A percentile compares a stretch with the other conserved stretches of the same genome.
These are phyloP conservation scores for Crithidia thermophila DNA, from an alignment of 208 protist species.

Conservation along the genomic window DNA sequence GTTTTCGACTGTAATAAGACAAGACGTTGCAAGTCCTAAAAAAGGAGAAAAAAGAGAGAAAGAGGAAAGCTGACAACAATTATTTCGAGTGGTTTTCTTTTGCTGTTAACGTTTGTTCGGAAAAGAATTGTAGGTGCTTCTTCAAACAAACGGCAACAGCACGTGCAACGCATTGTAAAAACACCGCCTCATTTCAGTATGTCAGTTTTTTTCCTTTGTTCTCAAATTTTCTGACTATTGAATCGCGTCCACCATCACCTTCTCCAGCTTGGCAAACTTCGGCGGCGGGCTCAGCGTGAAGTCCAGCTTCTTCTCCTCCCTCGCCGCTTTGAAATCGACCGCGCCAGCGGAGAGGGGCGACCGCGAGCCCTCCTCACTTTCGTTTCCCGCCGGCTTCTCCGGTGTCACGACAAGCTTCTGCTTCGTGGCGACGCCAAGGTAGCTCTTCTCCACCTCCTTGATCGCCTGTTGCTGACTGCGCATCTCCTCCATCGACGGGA, in stretches of 20 bases:
- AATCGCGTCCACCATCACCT: slow-evolving; percentile 2
- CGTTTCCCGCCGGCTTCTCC: slow-evolving; percentile 19
- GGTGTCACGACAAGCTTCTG: slow-evolving; percentile 5
- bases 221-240: not conserved
- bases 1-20: too few relatives aligned
- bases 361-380: not conserved
- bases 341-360: not conserved
- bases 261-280: slow-evolving; percentile 10
- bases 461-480: slow-evolving; percentile 27
- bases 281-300: slow-evolving; percentile 2
- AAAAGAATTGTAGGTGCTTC: too few relatives aligned
- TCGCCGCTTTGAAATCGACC: slow-evolving; percentile 4
- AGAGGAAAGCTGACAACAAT: too few relatives aligned
- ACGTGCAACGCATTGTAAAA: not conserved
- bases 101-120: too few relatives aligned
- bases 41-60: too few relatives aligned
- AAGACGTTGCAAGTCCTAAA: too few relatives aligned
- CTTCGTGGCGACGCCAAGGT: slow-evolving; percentile 16
- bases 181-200: not conserved
- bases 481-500: slow-evolving; percentile 37
- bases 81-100: too few relatives aligned
- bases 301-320: not conserved
- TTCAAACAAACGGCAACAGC: too few relatives aligned
- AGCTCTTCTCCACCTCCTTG: slow-evolving; percentile 37
- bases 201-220: slow-evolving; percentile 10